phyloP scores from a whole-genome alignment of 2,329 filamentous ascomycete genomes.

The Aspergillus transmontanensis region DNA sequence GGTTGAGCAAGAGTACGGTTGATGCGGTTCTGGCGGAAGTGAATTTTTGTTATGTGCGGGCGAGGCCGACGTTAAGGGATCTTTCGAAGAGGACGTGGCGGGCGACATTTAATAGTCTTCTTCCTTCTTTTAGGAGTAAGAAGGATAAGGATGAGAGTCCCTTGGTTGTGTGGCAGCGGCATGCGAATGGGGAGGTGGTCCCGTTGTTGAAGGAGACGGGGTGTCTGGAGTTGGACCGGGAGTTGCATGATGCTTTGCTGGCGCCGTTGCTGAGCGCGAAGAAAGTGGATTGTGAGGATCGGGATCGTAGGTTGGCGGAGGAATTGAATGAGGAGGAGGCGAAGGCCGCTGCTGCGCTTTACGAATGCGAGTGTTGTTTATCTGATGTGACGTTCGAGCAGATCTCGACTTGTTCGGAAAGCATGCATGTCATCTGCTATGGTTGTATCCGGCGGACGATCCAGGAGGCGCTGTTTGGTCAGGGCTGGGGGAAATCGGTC shows the following conservation, averaged over 20 bases:
- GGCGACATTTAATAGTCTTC: constrained; percentile 45
- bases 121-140: constrained; percentile 46
- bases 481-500: constrained; percentile 84
- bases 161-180: constrained; percentile 42
- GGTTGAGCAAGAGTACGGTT: constrained; percentile 46
- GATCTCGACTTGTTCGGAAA: constrained; percentile 47
- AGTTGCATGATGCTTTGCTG: constrained; percentile 42
- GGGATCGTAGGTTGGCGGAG: constrained; percentile 43
- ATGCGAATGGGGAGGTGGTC: constrained; percentile 31
- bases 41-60: constrained; percentile 49
- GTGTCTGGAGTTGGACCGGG: constrained; percentile 46
- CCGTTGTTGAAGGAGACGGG: constrained; percentile 46
- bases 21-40: constrained; percentile 52
- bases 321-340: constrained; percentile 49
- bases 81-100: constrained; percentile 50
- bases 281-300: constrained; percentile 38
- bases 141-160: constrained; percentile 44
- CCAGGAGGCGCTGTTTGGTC: constrained; percentile 87
- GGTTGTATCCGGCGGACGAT: constrained; percentile 80
- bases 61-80: constrained; percentile 46
- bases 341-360: constrained; percentile 42
- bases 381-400: constrained; percentile 52
- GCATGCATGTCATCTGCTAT: constrained; percentile 55
- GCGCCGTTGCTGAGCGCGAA: constrained; percentile 39
- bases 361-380: constrained; percentile 53